Evolutionary conservation across 2,329 filamentous ascomycete species (phyloP).

Genomic region (Colletotrichum cuscutae): DNA sequence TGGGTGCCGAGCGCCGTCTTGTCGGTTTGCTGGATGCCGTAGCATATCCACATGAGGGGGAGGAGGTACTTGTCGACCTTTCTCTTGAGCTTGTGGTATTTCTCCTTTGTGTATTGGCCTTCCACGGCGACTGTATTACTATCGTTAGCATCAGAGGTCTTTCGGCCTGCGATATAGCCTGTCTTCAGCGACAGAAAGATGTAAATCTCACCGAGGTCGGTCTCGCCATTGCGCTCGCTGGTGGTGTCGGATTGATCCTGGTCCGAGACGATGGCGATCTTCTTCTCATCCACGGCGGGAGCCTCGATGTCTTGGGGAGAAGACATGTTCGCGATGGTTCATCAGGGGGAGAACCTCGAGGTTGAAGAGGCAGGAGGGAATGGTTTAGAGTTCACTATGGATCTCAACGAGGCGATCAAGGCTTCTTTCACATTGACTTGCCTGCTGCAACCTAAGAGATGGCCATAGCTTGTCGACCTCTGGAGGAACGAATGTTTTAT

Average conservation of each 20-base stretch:
- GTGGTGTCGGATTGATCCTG: conserved; percentile 17
- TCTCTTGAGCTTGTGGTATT: conserved; percentile 49
- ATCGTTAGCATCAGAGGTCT: background rate
- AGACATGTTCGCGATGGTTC: background rate
- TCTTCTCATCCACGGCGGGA: conserved; percentile 13
- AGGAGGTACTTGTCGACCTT: conserved; percentile 58
- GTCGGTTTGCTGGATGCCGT: conserved; percentile 60
- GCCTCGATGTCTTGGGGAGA: conserved; percentile 2
- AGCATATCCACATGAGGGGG: conserved; percentile 59
- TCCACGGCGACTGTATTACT: conserved; percentile 16
- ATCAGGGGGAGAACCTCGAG: background rate
- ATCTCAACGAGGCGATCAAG: background rate
- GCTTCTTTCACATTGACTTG: background rate
- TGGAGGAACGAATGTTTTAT: conserved; percentile 15
- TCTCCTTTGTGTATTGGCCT: conserved; percentile 46
- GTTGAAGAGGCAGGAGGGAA: too few species aligned
- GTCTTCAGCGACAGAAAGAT: accelerated
- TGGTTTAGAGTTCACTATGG: background rate
- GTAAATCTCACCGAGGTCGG: conserved; percentile 5
- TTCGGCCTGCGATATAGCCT: too few species aligned
- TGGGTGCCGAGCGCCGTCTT: conserved; percentile 54
- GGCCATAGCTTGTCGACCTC: background rate
- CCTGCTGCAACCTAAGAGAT: background rate
- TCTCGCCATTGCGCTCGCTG: conserved; percentile 15
- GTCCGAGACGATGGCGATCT: conserved; percentile 11